A percentile compares a stretch with the other conserved stretches of the same genome.
These are phyloP conservation scores for Hevea brasiliensis DNA, from an alignment of 345 rosid genomes.

Conservation along the genomic window DNA sequence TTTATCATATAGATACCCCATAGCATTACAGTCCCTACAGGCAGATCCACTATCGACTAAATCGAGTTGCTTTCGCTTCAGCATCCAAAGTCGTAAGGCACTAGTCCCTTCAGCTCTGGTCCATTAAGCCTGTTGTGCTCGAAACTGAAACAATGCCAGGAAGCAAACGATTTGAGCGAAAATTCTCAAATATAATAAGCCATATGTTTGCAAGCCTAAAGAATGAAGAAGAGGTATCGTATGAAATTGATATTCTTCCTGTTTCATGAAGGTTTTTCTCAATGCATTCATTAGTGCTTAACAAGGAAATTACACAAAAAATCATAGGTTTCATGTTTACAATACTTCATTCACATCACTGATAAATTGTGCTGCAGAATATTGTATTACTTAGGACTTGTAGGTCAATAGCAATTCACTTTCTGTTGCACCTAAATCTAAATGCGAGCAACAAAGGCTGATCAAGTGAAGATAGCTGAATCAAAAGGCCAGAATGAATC, in stretches of 20 bases:
- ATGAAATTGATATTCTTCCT: background rate
- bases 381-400: background rate
- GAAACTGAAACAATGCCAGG: constrained; percentile 37
- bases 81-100: constrained; percentile 71
- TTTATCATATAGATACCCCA: background rate
- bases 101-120: constrained; percentile 74
- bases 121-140: constrained; percentile 60
- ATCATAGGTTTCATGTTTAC: background rate
- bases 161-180: background rate
- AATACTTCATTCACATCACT: background rate
- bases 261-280: background rate
- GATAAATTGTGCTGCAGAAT: background rate
- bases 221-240: too few relatives aligned
- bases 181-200: background rate
- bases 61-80: constrained; percentile 16
- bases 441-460: background rate
- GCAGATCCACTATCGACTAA: background rate
- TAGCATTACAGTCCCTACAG: background rate
- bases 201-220: too few relatives aligned
- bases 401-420: background rate
- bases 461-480: too few relatives aligned
- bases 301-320: background rate
- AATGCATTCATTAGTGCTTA: background rate
- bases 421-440: background rate
- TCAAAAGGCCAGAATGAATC: too few relatives aligned